phyloP scores from a whole-genome alignment of 78 protist species.

The Dictyostelium intermedium region DNA sequence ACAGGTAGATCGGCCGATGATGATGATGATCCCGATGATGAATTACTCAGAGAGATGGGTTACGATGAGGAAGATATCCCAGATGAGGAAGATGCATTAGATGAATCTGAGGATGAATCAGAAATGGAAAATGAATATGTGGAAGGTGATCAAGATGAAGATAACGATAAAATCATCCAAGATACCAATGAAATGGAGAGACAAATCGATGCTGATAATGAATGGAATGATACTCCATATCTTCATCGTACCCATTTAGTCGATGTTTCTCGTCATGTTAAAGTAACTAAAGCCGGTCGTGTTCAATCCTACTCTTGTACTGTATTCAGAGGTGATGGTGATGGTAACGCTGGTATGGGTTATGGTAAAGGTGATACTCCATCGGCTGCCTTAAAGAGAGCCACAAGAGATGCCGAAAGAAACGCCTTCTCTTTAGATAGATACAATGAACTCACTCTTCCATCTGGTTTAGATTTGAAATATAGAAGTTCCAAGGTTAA shows the following conservation, averaged over 20 bases:
- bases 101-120: neutral
- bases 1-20: neutral
- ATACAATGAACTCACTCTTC: slow-evolving; percentile 8
- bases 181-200: neutral
- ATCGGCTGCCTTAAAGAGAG: slow-evolving; percentile 16
- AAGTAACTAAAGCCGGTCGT: slow-evolving; percentile 70
- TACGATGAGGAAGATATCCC: neutral
- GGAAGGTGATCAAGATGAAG: neutral
- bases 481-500: slow-evolving; percentile 25
- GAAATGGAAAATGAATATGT: too few species aligned
- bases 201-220: neutral
- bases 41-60: neutral
- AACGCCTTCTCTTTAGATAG: slow-evolving; percentile 46
- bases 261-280: slow-evolving; percentile 31
- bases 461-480: slow-evolving; percentile 52
- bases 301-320: slow-evolving; percentile 21
- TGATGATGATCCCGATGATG: neutral
- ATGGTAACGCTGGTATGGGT: slow-evolving; percentile 67
- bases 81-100: neutral
- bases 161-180: neutral
- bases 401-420: slow-evolving; percentile 43
- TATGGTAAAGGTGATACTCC: slow-evolving; percentile 78
- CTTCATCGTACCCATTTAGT: neutral
- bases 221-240: neutral
- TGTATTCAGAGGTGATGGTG: slow-evolving; percentile 58